phyloP scores from a whole-genome alignment of 192 early-diverging fungal genomes.

The Spinellus fusiger region DNA sequence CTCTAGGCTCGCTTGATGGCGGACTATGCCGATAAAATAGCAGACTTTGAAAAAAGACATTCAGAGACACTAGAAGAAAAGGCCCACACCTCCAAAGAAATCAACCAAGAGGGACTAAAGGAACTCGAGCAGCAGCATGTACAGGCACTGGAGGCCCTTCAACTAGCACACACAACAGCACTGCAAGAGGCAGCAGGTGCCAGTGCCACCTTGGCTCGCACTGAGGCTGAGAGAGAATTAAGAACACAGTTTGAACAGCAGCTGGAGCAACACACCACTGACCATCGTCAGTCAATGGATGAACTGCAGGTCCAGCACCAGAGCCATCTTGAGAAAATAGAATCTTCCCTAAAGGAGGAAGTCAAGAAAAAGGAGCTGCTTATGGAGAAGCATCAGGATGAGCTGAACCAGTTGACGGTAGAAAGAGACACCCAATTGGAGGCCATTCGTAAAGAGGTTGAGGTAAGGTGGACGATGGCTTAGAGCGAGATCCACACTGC shows the following conservation, averaged over 20 bases:
- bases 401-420: slow-evolving; percentile 3
- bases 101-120: background rate
- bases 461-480: background rate
- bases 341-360: slow-evolving; percentile 8
- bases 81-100: background rate
- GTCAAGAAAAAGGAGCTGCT: slow-evolving; percentile 5
- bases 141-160: background rate
- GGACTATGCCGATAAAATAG: slow-evolving; percentile 7
- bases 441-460: slow-evolving; percentile 13
- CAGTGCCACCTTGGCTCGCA: slow-evolving; percentile 5
- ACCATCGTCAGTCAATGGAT: slow-evolving; percentile 19
- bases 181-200: slow-evolving; percentile 10
- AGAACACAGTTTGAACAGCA: slow-evolving; percentile 20
- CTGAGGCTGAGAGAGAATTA: slow-evolving; percentile 15
- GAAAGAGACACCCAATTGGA: slow-evolving; percentile 7
- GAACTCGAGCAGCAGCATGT: background rate
- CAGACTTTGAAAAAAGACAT: slow-evolving; percentile 1
- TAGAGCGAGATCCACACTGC: background rate
- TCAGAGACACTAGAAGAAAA: background rate
- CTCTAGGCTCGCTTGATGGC: slow-evolving; percentile 5
- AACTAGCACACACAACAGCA: background rate
- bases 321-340: slow-evolving; percentile 8
- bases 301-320: slow-evolving; percentile 14
- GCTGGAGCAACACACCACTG: slow-evolving; percentile 8
- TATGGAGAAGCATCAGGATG: background rate